Base-by-base conservation (phyloP, 2,329 filamentous ascomycete genomes). In the Pseudogymnoascus sp. region DNA sequence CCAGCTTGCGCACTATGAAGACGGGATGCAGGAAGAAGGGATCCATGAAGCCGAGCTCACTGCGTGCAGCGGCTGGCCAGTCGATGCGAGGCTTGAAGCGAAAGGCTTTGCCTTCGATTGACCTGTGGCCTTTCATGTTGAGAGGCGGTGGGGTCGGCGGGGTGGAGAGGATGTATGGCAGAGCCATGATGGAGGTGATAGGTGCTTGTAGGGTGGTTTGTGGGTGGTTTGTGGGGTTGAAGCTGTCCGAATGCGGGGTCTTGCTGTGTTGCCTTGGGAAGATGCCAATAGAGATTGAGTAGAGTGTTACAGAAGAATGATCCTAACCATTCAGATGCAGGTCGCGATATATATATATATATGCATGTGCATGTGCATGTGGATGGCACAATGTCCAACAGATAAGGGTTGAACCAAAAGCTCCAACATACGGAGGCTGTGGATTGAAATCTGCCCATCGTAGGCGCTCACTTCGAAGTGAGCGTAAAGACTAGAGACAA, bases 321-420 rank as follows among this genome's bases (percentile, higher is more conserved):
- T 32, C 47, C 47, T 54, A 6, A 54, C 28, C 47, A 54, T 54
- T 28, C 47, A 54, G 47, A 54, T 54, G 47, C 47, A 54, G 28
- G 28, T 32, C 25, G 47, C 25, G 47, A 54, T 54, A 54, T 32
- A 54, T 54, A 54, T 54, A 54, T 32, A 18, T 12, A 25, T 25
- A 25, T 25, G 5, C 16, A 12, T 39, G n/a, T 54, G 47, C 47
- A 54, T 54, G 43, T 32, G 6, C n/a, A 14, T 43, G 28, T 54
- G 47, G 28, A 54, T 54, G 43, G 4, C 43, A 54, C 43, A n/a
- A 54, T 32, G 4, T 30, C 43, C n/a, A 54, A 54, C n/a, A 12
- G 43, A 54, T 30, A 54, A 30, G 25, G n/a, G n/a, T 32, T 54
- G 43, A 32, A 54, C 18, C 5, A 28, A 30, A 30, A 30, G 2